These are phyloP conservation scores for Rhizopogon vinicolor DNA, from an alignment of 768 basidiomycete genomes.

Conservation along the genomic window DNA sequence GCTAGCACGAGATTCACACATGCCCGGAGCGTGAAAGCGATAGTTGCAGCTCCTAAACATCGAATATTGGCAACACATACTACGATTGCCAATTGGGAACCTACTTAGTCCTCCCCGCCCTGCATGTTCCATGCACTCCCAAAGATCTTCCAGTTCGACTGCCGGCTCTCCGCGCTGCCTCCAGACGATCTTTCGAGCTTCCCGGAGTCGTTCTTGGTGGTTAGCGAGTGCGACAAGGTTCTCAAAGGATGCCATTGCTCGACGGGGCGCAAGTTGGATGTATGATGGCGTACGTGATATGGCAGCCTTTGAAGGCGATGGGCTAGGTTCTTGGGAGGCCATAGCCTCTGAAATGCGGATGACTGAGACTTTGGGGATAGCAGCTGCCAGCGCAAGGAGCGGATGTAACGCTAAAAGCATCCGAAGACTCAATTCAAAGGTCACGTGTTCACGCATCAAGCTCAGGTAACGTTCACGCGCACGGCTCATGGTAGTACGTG, in stretches of 20 bases:
- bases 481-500: too few species aligned
- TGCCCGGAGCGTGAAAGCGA: conserved; percentile 81
- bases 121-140: too few species aligned
- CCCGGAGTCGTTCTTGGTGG: conserved; percentile 68
- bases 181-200: conserved; percentile 80
- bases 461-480: too few species aligned
- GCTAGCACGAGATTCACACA: conserved; percentile 79
- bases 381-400: too few species aligned
- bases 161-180: conserved; percentile 67
- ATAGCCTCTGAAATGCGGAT: neutral
- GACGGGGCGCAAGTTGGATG: conserved; percentile 47
- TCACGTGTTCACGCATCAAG: too few species aligned
- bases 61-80: neutral
- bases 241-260: conserved; percentile 74
- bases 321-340: neutral
- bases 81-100: conserved; percentile 23
- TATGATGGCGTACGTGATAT: conserved; percentile 28
- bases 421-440: too few species aligned
- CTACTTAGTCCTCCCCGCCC: conserved; percentile 33
- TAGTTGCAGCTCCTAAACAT: conserved; percentile 64
- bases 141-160: too few species aligned
- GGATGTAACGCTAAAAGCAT: too few species aligned
- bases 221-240: conserved; percentile 83
- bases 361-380: neutral
- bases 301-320: neutral